Percentiles rank a stretch among this genome's conserved stretches.
Conservation (phyloP, 2,329 filamentous ascomycete genomes). For the Fusarium musae region DNA sequence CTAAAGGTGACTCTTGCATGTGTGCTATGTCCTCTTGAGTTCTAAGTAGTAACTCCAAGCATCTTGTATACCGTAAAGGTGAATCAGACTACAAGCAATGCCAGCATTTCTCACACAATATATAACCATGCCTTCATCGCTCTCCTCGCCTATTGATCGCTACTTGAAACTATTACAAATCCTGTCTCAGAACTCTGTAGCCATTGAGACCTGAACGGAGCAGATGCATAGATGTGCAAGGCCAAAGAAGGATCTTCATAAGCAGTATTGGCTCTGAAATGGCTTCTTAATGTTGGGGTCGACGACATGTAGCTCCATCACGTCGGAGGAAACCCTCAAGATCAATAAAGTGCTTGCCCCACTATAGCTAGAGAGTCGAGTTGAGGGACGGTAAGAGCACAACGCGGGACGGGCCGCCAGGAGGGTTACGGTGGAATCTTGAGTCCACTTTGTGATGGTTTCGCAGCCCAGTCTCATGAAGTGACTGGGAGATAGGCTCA, state of each 20-base stretch:
- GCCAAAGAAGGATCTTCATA: not conserved
- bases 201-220: not conserved
- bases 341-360: not conserved
- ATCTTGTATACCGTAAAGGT: too few relatives aligned
- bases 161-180: not conserved
- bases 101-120: too few relatives aligned
- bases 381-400: too few relatives aligned
- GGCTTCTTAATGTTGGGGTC: not conserved
- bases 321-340: not conserved
- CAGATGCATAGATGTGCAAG: not conserved
- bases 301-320: not conserved
- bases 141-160: too few relatives aligned
- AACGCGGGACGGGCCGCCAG: conserved; percentile 5
- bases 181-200: too few relatives aligned
- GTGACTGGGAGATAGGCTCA: not conserved
- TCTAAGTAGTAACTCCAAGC: fast-evolving
- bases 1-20: not conserved
- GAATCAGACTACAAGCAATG: not conserved
- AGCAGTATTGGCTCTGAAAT: not conserved
- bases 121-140: too few relatives aligned
- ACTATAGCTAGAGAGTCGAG: too few relatives aligned
- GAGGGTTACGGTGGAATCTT: not conserved
- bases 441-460: not conserved
- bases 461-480: not conserved
- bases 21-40: too few relatives aligned